Evolutionary conservation across 257 asterid genomes (phyloP), one percentile per base, ranked within the genome.

Genomic region (Parsonsia alboflavescens): DNA sequence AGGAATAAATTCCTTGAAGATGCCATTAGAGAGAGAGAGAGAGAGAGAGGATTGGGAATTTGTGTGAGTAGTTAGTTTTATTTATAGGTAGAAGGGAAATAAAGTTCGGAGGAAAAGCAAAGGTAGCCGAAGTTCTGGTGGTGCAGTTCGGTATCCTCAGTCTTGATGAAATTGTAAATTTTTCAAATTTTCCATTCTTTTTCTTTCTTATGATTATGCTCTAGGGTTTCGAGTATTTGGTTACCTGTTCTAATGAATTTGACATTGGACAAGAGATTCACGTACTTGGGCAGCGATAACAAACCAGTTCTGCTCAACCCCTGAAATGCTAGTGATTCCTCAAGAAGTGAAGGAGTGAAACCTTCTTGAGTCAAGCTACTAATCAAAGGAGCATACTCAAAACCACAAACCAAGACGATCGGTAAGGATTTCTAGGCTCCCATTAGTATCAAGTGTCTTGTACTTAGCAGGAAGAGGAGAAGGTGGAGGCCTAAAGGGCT

Each of bases 221-320:
- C 39, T 33, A 33, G 39, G 39, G 39, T 33, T 33, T 33, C 3
- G 39, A 33, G 39, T 33, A 33, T 33, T 33, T 33, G n/a, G n/a
- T n/a, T 13, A n/a, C n/a, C n/a, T 33, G 39, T 33, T 33, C 39
- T 33, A 3, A 33, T 33, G 39, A 28, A 84, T 41, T 2, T 61
- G 17, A 15, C 69, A 77, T 67, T 91, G 82, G 1, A 89, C 41
- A 0, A 93, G 82, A 3, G 96, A 82, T 3, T 88, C 96, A 7
- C 94, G 89, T 4, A 93, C 98, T 87, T 92, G 93, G 6, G 91
- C 53, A 44, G 96, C 98, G 48, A 92, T 98, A 12, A 89, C 88
- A 53, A 90, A 77, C 6, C 78, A 81, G 57, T 95, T 92, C 82
- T 92, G 98, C 59, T 95, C 96, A 44, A 76, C 63, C 0, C 98